These are phyloP conservation scores for Keqinozyma sinolaborantium DNA, from an alignment of 1,139 yeast species.

Conservation along the genomic window DNA sequence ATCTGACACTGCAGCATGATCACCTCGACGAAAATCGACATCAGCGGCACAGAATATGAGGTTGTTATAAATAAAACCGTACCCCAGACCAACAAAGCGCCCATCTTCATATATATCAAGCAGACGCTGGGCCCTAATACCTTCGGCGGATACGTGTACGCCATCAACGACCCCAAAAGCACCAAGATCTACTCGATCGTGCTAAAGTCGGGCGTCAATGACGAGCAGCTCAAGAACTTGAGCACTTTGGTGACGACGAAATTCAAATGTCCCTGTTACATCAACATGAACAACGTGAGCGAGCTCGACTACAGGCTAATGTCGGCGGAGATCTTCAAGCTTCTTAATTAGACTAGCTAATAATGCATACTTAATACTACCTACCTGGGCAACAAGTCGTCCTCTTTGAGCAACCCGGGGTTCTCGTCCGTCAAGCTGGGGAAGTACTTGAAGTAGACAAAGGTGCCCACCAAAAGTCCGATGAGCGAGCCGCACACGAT, in stretches of 20 bases:
- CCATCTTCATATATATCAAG: constrained; percentile 11
- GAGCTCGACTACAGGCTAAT: constrained; percentile 10
- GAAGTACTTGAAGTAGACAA: constrained; percentile 24
- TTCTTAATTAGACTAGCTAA: neutral
- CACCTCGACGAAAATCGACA: neutral
- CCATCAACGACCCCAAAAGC: constrained; percentile 7
- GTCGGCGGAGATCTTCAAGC: constrained; percentile 2
- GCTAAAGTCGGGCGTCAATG: constrained; percentile 10
- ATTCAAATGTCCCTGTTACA: constrained; percentile 10
- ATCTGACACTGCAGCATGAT: too few species aligned
- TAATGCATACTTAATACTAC: neutral
- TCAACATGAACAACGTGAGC: constrained; percentile 10
- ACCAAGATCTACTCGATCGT: constrained; percentile 7
- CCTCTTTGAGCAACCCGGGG: constrained; percentile 6
- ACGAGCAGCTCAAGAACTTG: constrained; percentile 11
- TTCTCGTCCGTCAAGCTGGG: constrained; percentile 6
- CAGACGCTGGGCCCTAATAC: constrained; percentile 3
- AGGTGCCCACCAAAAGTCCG: constrained; percentile 19
- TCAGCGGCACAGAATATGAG: constrained; percentile 1
- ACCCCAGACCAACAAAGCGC: constrained; percentile 5
- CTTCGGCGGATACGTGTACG: constrained; percentile 14
- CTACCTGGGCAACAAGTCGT: constrained; percentile 4
- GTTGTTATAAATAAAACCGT: constrained; percentile 1
- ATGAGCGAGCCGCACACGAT: constrained; percentile 33
- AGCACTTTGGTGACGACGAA: constrained; percentile 10